A percentile compares a stretch with the other conserved stretches of the same genome.
These are phyloP conservation scores for Linum tenue DNA, from an alignment of 345 rosid genomes.

Conservation along the genomic window DNA sequence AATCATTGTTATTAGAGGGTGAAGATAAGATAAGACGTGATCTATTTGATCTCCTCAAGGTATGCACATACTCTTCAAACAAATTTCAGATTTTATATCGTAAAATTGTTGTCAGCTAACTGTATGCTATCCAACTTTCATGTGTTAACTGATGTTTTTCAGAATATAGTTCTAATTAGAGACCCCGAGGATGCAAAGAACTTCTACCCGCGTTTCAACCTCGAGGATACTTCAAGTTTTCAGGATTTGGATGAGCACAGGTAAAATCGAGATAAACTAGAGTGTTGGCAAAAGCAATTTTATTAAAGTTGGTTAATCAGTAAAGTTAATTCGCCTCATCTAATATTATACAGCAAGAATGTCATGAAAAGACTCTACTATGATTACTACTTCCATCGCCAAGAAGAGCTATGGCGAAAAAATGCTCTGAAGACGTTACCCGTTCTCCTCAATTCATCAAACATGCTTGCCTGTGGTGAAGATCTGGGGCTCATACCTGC, in stretches of 20 bases:
- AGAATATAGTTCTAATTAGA: slow-evolving; percentile 85
- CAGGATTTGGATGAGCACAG: slow-evolving; percentile 83
- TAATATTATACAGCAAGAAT: slow-evolving; percentile 50
- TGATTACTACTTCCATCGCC: slow-evolving; percentile 95
- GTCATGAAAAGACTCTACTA: slow-evolving; percentile 69
- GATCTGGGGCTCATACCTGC: slow-evolving; percentile 95
- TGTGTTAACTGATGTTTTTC: slow-evolving; percentile 20
- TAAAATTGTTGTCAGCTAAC: not conserved
- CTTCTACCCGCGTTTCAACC: slow-evolving; percentile 89
- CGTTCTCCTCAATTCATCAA: slow-evolving; percentile 73
- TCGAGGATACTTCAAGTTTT: slow-evolving; percentile 88
- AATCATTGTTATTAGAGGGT: slow-evolving; percentile 50
- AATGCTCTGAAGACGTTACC: slow-evolving; percentile 94
- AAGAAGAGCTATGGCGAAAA: slow-evolving; percentile 80
- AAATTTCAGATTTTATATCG: slow-evolving; percentile 10
- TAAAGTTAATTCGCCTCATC: not conserved
- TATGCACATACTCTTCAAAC: slow-evolving; percentile 16
- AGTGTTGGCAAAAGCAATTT: not conserved
- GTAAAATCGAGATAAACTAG: slow-evolving; percentile 22
- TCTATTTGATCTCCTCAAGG: slow-evolving; percentile 78
- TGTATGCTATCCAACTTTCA: not conserved
- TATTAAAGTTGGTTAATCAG: not conserved
- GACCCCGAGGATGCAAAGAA: slow-evolving; percentile 74
- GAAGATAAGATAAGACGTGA: slow-evolving; percentile 53
- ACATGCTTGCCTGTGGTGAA: slow-evolving; percentile 97